Conservation (phyloP, 2,329 filamentous ascomycete genomes). For the Escovopsis weberi region DNA sequence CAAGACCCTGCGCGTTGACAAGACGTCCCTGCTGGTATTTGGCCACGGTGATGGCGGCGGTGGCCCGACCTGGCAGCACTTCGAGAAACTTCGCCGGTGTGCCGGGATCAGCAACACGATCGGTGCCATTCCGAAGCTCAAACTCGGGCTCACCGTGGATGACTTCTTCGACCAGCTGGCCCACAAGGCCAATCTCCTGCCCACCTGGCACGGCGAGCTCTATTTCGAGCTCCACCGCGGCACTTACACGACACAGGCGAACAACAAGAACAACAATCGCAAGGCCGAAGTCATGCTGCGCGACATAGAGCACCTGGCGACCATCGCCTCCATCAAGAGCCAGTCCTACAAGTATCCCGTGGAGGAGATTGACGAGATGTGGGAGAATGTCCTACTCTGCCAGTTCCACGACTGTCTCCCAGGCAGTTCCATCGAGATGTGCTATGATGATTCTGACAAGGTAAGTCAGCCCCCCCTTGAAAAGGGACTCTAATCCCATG, state of each 20-base stretch:
- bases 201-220: slow-evolving; percentile 95
- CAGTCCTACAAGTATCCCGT: slow-evolving; percentile 79
- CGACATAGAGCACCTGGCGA: slow-evolving; percentile 78
- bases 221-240: slow-evolving; percentile 97
- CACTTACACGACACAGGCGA: slow-evolving; percentile 93
- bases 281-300: slow-evolving; percentile 72
- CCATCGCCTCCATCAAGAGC: slow-evolving; percentile 63
- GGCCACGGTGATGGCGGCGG: slow-evolving; percentile 95
- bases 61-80: slow-evolving; percentile 81
- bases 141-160: slow-evolving; percentile 80
- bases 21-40: slow-evolving; percentile 81
- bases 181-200: slow-evolving; percentile 62
- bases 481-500: not conserved
- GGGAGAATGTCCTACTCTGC: slow-evolving; percentile 81
- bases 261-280: slow-evolving; percentile 92
- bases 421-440: slow-evolving; percentile 93
- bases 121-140: slow-evolving; percentile 65
- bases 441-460: slow-evolving; percentile 87
- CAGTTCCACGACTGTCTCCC: slow-evolving; percentile 97
- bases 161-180: slow-evolving; percentile 85
- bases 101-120: slow-evolving; percentile 82
- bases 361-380: slow-evolving; percentile 86
- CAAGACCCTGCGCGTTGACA: slow-evolving; percentile 90
- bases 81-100: slow-evolving; percentile 88
- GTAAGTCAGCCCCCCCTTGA: slow-evolving; percentile 20